These are phyloP conservation scores for Cyberlindnera veronae DNA, from an alignment of 805 yeast genomes.

Conservation along the genomic window DNA sequence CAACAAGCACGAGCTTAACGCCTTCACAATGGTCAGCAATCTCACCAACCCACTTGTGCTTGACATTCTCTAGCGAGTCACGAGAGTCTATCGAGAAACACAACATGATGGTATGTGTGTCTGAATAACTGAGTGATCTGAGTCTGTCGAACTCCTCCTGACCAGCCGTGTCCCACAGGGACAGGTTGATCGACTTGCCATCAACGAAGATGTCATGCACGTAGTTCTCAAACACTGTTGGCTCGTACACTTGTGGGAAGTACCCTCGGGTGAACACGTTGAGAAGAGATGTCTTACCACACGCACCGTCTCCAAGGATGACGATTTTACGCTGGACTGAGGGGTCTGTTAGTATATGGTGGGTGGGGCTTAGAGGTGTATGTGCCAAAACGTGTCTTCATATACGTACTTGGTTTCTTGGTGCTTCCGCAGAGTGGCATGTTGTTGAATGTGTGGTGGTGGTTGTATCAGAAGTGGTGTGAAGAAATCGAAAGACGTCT, in stretches of 20 bases:
- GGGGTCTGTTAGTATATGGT: not conserved
- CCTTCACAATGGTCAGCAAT: slow-evolving; percentile 97
- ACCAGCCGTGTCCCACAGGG: slow-evolving; percentile 98
- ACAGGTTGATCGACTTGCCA: slow-evolving; percentile 85
- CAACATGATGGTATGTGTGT: slow-evolving; percentile 94
- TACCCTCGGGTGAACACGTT: slow-evolving; percentile 97
- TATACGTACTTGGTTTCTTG: slow-evolving; percentile 34
- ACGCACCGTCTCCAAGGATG: slow-evolving; percentile 96
- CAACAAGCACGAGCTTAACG: slow-evolving; percentile 88
- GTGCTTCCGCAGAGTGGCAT: slow-evolving; percentile 45
- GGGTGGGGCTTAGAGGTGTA: not conserved
- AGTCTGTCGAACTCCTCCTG: slow-evolving; percentile 97
- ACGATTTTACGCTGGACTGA: slow-evolving; percentile 86
- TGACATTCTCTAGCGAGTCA: slow-evolving; percentile 92
- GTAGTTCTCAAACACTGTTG: slow-evolving; percentile 95
- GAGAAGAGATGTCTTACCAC: slow-evolving; percentile 93
- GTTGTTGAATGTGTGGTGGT: not conserved
- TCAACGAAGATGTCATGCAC: slow-evolving; percentile 96
- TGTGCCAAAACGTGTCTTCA: too few species aligned
- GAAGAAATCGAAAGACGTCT: not conserved
- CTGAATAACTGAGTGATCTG: slow-evolving; percentile 88
- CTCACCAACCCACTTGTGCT: slow-evolving; percentile 95
- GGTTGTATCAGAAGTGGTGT: not conserved
- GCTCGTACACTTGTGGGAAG: slow-evolving; percentile 97
- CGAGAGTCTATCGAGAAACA: slow-evolving; percentile 93